Conservation (phyloP, 1,284 basidiomycete genomes). For the Trichosporon faecale region DNA sequence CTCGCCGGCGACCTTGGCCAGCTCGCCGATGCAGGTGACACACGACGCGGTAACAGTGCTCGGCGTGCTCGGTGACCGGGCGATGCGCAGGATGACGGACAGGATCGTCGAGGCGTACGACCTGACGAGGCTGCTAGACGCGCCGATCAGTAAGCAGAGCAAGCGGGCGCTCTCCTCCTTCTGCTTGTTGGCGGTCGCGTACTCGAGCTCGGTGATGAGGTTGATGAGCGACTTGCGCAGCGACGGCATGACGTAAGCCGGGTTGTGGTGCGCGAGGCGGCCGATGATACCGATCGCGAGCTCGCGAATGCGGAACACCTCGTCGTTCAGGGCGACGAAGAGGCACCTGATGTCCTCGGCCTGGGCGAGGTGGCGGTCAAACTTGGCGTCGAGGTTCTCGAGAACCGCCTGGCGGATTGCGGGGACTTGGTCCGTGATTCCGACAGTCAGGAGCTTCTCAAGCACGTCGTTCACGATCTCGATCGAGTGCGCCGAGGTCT, state of each 20-base stretch:
- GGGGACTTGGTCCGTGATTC: conserved; percentile 83
- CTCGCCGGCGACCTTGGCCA: conserved; percentile 89
- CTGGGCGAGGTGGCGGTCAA: conserved; percentile 97
- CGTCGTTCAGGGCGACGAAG: conserved; percentile 97
- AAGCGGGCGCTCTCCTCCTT: conserved; percentile 87
- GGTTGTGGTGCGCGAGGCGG: conserved; percentile 90
- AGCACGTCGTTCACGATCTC: conserved; percentile 97
- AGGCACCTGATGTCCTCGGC: conserved; percentile 95
- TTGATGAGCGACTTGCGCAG: conserved; percentile 94
- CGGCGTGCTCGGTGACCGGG: conserved; percentile 80
- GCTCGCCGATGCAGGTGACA: conserved; percentile 89
- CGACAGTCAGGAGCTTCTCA: conserved; percentile 93
- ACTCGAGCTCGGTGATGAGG: conserved; percentile 93
- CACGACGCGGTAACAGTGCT: conserved; percentile 89
- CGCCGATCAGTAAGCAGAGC: conserved; percentile 79
- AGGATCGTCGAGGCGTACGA: conserved; percentile 97
- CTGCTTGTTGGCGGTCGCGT: conserved; percentile 81
- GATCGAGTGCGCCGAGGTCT: conserved; percentile 93
- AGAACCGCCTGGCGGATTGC: conserved; percentile 85
- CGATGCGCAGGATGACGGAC: conserved; percentile 70
- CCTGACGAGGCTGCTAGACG: conserved; percentile 90
- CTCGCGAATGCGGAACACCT: conserved; percentile 89
- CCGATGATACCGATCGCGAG: conserved; percentile 90
- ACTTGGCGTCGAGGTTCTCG: conserved; percentile 82
- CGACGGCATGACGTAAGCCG: conserved; percentile 98